Base-by-base conservation (phyloP, 768 basidiomycete genomes). In the Lentinus brumalis region DNA sequence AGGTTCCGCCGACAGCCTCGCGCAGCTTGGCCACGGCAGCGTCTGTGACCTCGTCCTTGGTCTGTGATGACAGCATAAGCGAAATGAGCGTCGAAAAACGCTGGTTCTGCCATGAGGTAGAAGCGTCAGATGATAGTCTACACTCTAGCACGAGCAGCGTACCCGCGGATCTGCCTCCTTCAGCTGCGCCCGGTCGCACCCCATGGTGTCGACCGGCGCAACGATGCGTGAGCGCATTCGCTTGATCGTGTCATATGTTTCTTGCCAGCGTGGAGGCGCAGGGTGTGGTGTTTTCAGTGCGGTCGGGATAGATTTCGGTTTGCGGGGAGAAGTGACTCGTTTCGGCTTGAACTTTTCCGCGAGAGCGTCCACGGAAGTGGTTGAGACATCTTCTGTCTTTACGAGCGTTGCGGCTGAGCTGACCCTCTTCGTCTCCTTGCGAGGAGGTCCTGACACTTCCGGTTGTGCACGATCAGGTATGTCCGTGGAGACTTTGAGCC, bases 41-140 rank as follows among this genome's bases (percentile, higher is more conserved):
- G 57, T 91, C 85, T 0, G 91, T 94, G 16, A 94, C 88, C 67
- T 92, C 86, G 70, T 96, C 95, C 68, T 96, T 98, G 4, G 96
- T 98, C 72, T 98, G 96, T 2, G 94, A 94, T 10, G 92, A 94
- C 2, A 98, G 83, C 94, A 98, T 97, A 47, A 99, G 80, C 3
- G 95, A 93, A 7, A 99, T 84, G 21, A 99, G 85, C 4, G 89
- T 92, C 9, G 91, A 82, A 61, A 93, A 91, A 2, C 96, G 87
- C 52, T 84, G 82, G 57, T 86, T 93, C 93, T 96, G 70, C 7
- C 15, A 51, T 45, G 29, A 40, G 41, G 55, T 15, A 2, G 14
- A 15, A 0, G 35, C 14, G 59, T 21, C 49, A 10, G 29, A 40
- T 50, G 12, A 40, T 26, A 31, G 51, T 40, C 49, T n/a, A 52